phyloP scores from a whole-genome alignment of 2,329 filamentous ascomycete species.

The Fusarium pseudograminearum region DNA sequence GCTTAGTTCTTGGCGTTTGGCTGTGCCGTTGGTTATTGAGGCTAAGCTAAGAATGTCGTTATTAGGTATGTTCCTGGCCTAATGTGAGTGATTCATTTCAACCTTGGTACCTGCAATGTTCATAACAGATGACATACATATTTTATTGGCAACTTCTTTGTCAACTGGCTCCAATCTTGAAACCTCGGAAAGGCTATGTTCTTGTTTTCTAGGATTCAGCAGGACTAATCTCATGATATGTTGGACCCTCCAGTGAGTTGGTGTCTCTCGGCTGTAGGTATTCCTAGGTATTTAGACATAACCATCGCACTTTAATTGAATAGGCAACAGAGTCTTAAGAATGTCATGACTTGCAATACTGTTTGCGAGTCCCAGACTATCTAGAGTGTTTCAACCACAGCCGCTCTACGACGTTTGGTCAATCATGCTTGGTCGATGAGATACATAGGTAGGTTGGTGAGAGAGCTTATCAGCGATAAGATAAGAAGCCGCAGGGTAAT shows the following conservation, averaged over 20 bases:
- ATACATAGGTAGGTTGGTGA: background rate
- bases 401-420: too few species aligned
- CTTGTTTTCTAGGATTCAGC: background rate
- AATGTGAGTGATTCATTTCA: background rate
- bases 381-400: background rate
- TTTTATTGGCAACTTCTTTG: background rate
- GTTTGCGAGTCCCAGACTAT: background rate
- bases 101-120: background rate
- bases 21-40: background rate
- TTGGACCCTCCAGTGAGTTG: background rate
- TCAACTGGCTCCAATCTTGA: background rate
- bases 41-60: background rate
- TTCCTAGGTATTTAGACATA: background rate
- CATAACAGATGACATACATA: background rate
- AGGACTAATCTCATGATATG: background rate
- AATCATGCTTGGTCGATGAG: background rate
- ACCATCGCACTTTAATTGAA: background rate
- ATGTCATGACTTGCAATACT: background rate
- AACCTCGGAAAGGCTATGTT: background rate
- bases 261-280: background rate
- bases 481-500: background rate
- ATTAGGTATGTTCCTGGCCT: background rate
- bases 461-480: slow-evolving; percentile 18
- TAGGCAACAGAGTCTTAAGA: background rate
- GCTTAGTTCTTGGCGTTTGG: background rate